Evolutionary conservation across 495 filamentous ascomycete genomes (phyloP), one percentile per base, ranked within the genome.

Genomic region (Pyronema omphalodes): DNA sequence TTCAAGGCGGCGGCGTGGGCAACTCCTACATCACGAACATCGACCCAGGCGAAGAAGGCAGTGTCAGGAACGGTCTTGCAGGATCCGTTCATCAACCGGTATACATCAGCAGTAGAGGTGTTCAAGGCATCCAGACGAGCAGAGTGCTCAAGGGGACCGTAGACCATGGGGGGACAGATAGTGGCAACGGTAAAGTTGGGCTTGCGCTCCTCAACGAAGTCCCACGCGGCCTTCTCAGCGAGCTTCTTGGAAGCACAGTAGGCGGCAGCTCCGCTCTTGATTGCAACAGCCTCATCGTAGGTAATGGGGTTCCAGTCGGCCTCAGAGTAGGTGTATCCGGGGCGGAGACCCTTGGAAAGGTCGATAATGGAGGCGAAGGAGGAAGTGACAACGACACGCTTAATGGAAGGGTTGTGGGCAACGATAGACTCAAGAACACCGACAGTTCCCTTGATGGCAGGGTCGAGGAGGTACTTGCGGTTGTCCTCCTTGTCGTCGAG

Each of bases 381-480:
- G 34, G 79, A 84, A 0, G 87, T 94, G 59, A 94, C 74, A 39
- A 88, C 79, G 7, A 94, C 84, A 52, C 82, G 74, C 67, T 84
- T 87, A 36, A 94, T 84, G 0, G 68, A 66, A 0, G 86, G 86
- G 0, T 84, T 84, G 54, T 75, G 70, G 51, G 77, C 74, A 64
- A 82, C 79, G 65, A 89, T 77, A 15, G 84, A 80, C 54, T 75
- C 74, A 47, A 95, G 69, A 54, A 95, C 79, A n/a, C 77, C 76
- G 0, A 78, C 87, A 7, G 88, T 94, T 51, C 88, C 88, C 61
- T 80, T 81, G 57, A 93, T 73, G 0, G 87, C 87, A 0, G 87
- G 86, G 58, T 91, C 82, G 39, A 94, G 67, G 37, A 95, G 76
- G 37, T 93, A 84, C 56, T 79, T 88, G 56, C 86, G 73, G 7